phyloP scores from a whole-genome alignment of 1,284 basidiomycete species.

The Neolentinus lepideus region DNA sequence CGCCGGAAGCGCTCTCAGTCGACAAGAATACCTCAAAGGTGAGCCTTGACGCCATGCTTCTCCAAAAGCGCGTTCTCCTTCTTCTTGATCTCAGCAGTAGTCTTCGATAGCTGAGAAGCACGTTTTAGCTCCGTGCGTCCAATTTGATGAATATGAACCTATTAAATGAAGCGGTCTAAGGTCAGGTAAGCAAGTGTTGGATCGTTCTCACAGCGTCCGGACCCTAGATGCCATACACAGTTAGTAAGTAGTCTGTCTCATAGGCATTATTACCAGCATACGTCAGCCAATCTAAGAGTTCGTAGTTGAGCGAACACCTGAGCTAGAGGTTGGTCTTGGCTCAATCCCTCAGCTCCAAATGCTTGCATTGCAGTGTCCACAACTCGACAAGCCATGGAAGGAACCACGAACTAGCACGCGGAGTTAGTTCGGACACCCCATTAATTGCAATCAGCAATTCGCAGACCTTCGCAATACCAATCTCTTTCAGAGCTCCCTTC shows the following conservation, averaged over 20 bases:
- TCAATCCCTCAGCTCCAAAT: slow-evolving; percentile 92
- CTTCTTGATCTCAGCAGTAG: slow-evolving; percentile 44
- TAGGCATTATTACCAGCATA: slow-evolving; percentile 27
- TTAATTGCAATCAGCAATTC: neutral
- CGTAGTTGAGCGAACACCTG: slow-evolving; percentile 73
- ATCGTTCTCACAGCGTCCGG: slow-evolving; percentile 61
- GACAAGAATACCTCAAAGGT: slow-evolving; percentile 29
- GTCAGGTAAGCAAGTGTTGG: neutral
- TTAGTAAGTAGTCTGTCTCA: neutral
- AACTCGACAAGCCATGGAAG: slow-evolving; percentile 80
- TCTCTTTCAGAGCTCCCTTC: slow-evolving; percentile 95
- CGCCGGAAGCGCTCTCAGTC: neutral
- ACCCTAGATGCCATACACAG: slow-evolving; percentile 41
- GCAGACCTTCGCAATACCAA: slow-evolving; percentile 89
- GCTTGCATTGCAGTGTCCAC: slow-evolving; percentile 94
- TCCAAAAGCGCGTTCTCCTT: slow-evolving; percentile 54
- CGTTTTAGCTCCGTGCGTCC: slow-evolving; percentile 81
- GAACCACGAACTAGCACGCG: slow-evolving; percentile 74
- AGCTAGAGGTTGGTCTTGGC: slow-evolving; percentile 85
- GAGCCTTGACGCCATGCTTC: slow-evolving; percentile 51
- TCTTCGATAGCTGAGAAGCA: slow-evolving; percentile 46
- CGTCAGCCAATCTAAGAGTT: slow-evolving; percentile 88
- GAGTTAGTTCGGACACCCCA: neutral
- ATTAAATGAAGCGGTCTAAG: slow-evolving; percentile 4
- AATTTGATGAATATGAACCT: slow-evolving; percentile 94